These are phyloP conservation scores for Dryadomyces quercus-mongolicae DNA, from an alignment of 2,329 filamentous ascomycete species.

Conservation along the genomic window DNA sequence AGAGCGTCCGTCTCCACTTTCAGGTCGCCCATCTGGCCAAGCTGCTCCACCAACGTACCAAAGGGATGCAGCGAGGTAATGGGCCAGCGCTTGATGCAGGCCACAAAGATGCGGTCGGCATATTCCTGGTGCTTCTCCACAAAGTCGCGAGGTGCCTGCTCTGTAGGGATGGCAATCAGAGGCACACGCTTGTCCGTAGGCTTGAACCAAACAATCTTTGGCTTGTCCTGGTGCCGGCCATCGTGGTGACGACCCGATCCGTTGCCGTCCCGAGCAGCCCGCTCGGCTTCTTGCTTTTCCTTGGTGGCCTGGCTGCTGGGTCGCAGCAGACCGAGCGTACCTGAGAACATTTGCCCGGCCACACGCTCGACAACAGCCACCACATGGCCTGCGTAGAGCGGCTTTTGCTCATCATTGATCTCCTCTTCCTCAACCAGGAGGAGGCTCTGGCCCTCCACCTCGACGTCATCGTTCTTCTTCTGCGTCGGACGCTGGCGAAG, in stretches of 20 bases:
- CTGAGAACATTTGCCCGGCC: slow-evolving; percentile 97
- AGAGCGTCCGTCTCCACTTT: slow-evolving; percentile 97
- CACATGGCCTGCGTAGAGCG: slow-evolving; percentile 90
- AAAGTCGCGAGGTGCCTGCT: slow-evolving; percentile 94
- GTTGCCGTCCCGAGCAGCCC: slow-evolving; percentile 71
- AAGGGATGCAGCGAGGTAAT: slow-evolving; percentile 99
- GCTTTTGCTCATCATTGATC: slow-evolving; percentile 97
- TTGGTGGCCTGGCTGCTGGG: slow-evolving; percentile 98
- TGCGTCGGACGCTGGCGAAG: slow-evolving; percentile 92
- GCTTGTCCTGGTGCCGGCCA: slow-evolving; percentile 83
- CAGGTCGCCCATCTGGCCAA: slow-evolving; percentile 92
- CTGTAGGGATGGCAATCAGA: slow-evolving; percentile 93
- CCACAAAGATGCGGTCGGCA: slow-evolving; percentile 94
- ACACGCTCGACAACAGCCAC: slow-evolving; percentile 96
- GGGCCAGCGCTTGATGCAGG: slow-evolving; percentile 98
- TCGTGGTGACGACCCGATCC: slow-evolving; percentile 58
- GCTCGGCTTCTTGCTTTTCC: slow-evolving; percentile 97
- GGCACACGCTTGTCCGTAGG: slow-evolving; percentile 98
- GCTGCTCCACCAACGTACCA: slow-evolving; percentile 90
- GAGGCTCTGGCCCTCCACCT: slow-evolving; percentile 94
- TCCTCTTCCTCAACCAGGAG: slow-evolving; percentile 96
- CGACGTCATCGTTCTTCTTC: slow-evolving; percentile 99
- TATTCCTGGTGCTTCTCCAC: slow-evolving; percentile 98
- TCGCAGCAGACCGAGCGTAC: slow-evolving; percentile 82
- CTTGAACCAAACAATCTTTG: slow-evolving; percentile 99